phyloP scores from a whole-genome alignment of 2,329 filamentous ascomycete genomes.

The Sarocladiaceae sp. region DNA sequence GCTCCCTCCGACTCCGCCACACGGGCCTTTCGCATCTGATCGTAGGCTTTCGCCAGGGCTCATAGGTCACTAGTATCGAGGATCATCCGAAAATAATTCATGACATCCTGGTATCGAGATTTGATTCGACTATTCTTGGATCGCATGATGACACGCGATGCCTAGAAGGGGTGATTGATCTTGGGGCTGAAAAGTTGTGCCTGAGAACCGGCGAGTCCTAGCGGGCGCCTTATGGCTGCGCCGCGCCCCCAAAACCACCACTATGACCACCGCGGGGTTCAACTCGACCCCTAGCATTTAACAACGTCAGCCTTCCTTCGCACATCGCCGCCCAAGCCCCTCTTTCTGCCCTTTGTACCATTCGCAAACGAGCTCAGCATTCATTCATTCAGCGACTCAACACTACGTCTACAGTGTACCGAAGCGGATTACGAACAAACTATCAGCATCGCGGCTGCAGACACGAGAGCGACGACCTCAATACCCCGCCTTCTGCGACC shows the following conservation, averaged over 20 bases:
- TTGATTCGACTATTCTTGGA: too few relatives aligned
- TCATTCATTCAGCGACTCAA: too few relatives aligned
- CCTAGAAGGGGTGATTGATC: neutral
- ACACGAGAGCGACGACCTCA: too few relatives aligned
- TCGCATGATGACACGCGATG: too few relatives aligned
- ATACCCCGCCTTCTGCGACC: constrained; percentile 12
- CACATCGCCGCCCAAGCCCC: neutral
- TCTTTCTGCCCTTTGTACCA: neutral
- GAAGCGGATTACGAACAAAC: too few relatives aligned
- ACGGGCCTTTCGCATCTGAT: neutral
- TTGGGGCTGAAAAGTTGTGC: constrained; percentile 4
- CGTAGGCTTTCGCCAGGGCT: neutral
- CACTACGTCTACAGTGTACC: too few relatives aligned
- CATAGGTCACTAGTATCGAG: neutral
- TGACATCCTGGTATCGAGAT: too few relatives aligned
- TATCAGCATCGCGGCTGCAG: neutral
- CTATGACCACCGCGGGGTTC: constrained; percentile 1
- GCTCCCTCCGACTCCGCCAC: constrained; percentile 5
- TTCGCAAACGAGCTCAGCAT: neutral
- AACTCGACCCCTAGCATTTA: constrained; percentile 6
- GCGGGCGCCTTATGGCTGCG: too few relatives aligned
- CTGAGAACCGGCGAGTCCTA: neutral
- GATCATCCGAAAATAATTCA: too few relatives aligned
- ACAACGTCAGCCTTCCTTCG: constrained; percentile 2
- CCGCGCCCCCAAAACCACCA: neutral